A percentile compares a stretch with the other conserved stretches of the same genome.
phyloP scores from a whole-genome alignment of 108 stramenopile species.

The Cylindrotheca fusiformis region DNA sequence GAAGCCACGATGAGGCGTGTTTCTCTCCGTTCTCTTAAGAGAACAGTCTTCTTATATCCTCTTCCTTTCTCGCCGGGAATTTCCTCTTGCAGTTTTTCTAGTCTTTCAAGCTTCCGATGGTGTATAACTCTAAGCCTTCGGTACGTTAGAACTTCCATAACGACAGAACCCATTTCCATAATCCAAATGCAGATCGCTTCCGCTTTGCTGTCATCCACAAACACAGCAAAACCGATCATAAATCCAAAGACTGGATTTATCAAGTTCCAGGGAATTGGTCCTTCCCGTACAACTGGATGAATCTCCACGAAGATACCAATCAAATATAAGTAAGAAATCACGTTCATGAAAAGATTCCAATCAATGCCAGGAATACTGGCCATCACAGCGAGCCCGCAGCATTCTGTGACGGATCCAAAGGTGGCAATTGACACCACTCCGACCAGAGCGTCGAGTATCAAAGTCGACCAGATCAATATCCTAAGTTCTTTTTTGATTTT shows the following conservation, averaged over 20 bases:
- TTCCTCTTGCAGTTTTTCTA: constrained; percentile 17
- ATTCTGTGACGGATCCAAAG: constrained; percentile 24
- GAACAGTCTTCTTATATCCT: constrained; percentile 9
- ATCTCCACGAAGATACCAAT: constrained; percentile 36
- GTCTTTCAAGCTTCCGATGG: constrained; percentile 8
- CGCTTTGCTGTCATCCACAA: constrained; percentile 34
- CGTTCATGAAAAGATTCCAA: constrained; percentile 28
- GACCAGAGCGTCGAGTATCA: constrained; percentile 28
- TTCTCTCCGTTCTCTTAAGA: constrained; percentile 28
- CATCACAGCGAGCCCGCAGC: constrained; percentile 32
- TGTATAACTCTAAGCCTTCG: constrained; percentile 15
- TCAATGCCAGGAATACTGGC: constrained; percentile 14
- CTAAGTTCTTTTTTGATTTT: constrained; percentile 30
- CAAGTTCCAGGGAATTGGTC: constrained; percentile 30
- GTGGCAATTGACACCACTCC: constrained; percentile 30
- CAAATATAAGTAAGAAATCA: constrained; percentile 26
- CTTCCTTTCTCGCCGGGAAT: not conserved
- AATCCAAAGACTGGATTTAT: constrained; percentile 38
- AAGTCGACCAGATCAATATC: constrained; percentile 21
- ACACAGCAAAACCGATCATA: constrained; percentile 38
- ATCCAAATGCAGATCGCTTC: constrained; percentile 37
- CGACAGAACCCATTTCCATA: constrained; percentile 26
- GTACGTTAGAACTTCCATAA: constrained; percentile 24
- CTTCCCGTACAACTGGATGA: constrained; percentile 30
- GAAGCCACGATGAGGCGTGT: constrained; percentile 19